Conservation (phyloP, 768 basidiomycete species). For the Kwoniella dejecticola region DNA sequence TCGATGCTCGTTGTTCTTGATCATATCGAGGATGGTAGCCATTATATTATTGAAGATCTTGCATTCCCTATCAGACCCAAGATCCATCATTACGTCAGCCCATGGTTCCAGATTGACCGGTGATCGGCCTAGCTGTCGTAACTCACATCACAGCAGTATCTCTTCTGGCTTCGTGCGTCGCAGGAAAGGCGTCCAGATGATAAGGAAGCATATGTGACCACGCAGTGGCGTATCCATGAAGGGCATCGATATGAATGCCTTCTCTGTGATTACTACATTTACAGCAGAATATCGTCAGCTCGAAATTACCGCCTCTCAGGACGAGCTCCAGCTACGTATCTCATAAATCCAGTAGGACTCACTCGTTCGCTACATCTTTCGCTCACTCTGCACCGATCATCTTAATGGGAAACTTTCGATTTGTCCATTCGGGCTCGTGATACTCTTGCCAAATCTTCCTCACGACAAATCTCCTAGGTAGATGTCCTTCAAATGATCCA, state of each 20-base stretch:
- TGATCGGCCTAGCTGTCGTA: not conserved
- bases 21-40: no score
- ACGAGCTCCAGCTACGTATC: no score
- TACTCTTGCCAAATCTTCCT: not conserved
- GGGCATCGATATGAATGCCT: not conserved
- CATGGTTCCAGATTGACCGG: no score
- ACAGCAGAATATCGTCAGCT: not conserved
- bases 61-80: no score
- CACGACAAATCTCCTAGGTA: not conserved
- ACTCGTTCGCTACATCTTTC: not conserved
- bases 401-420: not conserved
- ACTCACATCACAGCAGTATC: constrained; percentile 5
- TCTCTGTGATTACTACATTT: not conserved
- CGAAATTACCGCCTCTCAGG: no score
- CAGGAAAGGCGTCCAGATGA: constrained; percentile 1
- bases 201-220: constrained; percentile 7
- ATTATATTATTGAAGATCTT: no score
- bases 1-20: no score
- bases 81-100: no score
- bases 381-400: not conserved
- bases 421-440: not conserved
- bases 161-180: not conserved
- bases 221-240: not conserved
- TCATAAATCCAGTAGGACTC: no score
- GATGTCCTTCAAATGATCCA: not conserved